Evolutionary conservation across 164 flowering plant genomes (phyloP), one percentile per base, ranked within the genome.

Genomic region (Cinnamomum chago): DNA sequence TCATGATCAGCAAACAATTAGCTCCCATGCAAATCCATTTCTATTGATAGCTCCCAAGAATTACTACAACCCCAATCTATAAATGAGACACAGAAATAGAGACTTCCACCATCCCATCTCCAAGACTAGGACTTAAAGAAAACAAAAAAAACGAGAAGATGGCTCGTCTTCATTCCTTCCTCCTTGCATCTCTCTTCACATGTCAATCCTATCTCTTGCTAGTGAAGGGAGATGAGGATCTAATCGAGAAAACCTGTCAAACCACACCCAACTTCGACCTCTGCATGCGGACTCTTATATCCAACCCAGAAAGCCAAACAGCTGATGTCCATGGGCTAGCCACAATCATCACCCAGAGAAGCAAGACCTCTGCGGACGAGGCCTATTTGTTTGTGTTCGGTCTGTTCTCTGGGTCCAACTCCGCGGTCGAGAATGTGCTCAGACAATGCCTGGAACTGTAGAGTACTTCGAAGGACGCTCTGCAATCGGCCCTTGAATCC

Each of bases 261-360:
- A 24, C 86, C 82, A 90, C 94, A 50, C 83, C 81, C 17, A 82
- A 87, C 85, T 83, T 82, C 74, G 81, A 86, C 65, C 86, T 87
- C 23, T 92, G 97, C 73, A 62, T 90, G 25, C 80, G 88, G 0
- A 82, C 90, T 30, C 88, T 92, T 65, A 79, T 81, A 77, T 89
- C 94, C 24, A 78, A 89, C 68, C 81, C 90, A 15, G 77, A 84
- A 1, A 89, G 92, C 73, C 25, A 71, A 0, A 79, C 71, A 12
- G n/a, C n/a, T n/a, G n/a, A n/a, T n/a, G 82, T 85, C 20, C 87
- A 80, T 67, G 92, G 90, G 1, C 73, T 92, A 13, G 93, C 97
- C 5, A 13, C 67, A 0, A 89, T 88, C 51, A 85, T 89, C 88
- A 82, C 84, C 3, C 85, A 82, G 0, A 47, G 81, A 11, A 93